Evolutionary conservation across 1,284 basidiomycete species (phyloP).

Genomic region (Quambalaria eucalypti): DNA sequence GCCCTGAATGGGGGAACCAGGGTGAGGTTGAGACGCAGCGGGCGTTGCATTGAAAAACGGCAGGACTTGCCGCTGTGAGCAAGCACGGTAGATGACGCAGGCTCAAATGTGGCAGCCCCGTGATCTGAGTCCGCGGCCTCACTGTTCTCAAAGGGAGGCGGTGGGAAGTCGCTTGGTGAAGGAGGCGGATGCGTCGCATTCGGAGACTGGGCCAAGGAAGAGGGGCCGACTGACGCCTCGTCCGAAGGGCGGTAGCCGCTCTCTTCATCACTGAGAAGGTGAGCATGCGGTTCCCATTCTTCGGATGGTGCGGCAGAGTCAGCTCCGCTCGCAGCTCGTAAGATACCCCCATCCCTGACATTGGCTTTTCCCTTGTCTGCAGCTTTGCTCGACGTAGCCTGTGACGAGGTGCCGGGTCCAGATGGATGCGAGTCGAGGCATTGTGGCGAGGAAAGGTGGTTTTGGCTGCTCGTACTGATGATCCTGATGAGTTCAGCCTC

Average conservation of each 20-base stretch:
- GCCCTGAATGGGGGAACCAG: conserved; percentile 39
- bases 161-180: too few relatives aligned
- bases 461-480: conserved; percentile 19
- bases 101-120: neutral
- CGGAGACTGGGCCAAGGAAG: neutral
- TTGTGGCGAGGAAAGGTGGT: too few relatives aligned
- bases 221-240: neutral
- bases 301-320: too few relatives aligned
- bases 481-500: conserved; percentile 35
- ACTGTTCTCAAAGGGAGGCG: too few relatives aligned
- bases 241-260: neutral
- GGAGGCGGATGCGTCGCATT: neutral
- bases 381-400: neutral
- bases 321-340: too few relatives aligned
- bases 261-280: neutral
- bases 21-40: conserved; percentile 29
- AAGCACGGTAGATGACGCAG: conserved; percentile 14
- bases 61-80: conserved; percentile 41
- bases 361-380: neutral
- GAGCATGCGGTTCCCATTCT: neutral
- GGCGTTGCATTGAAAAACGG: conserved; percentile 32
- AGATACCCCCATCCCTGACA: too few relatives aligned
- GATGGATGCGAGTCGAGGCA: neutral
- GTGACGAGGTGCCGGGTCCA: neutral
- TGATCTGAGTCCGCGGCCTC: neutral